These are phyloP conservation scores for Zasmidium angulare DNA, from an alignment of 2,329 filamentous ascomycete genomes.

Conservation along the genomic window DNA sequence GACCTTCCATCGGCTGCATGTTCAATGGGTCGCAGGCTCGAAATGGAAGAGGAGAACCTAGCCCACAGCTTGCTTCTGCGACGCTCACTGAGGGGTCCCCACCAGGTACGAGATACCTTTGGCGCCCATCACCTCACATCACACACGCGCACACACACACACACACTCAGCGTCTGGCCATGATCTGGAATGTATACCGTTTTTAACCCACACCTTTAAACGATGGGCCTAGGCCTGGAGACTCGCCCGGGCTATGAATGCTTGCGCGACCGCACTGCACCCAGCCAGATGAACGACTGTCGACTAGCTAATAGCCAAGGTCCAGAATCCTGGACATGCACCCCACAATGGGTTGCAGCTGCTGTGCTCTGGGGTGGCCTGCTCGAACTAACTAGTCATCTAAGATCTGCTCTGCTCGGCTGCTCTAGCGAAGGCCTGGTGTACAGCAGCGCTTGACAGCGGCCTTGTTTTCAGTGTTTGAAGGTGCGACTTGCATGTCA, in stretches of 20 bases:
- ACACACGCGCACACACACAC: too few relatives aligned
- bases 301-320: slow-evolving; percentile 2
- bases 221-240: background rate
- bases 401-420: slow-evolving; percentile 9
- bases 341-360: slow-evolving; percentile 9
- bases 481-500: background rate
- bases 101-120: background rate
- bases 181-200: background rate
- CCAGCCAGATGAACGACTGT: background rate
- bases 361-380: slow-evolving; percentile 5
- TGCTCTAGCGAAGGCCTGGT: background rate
- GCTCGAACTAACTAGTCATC: slow-evolving; percentile 6
- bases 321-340: slow-evolving; percentile 8
- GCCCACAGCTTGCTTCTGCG: slow-evolving; percentile 2
- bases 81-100: slow-evolving; percentile 6
- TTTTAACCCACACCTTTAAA: background rate
- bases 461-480: background rate
- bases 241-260: background rate
- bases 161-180: background rate
- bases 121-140: background rate
- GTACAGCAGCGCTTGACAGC: background rate
- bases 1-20: slow-evolving; percentile 11
- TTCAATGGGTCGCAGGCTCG: background rate
- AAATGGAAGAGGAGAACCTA: slow-evolving; percentile 7
- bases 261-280: background rate